Conservation (phyloP, 1,284 basidiomycete genomes). For the Macrocystidia cucumis region DNA sequence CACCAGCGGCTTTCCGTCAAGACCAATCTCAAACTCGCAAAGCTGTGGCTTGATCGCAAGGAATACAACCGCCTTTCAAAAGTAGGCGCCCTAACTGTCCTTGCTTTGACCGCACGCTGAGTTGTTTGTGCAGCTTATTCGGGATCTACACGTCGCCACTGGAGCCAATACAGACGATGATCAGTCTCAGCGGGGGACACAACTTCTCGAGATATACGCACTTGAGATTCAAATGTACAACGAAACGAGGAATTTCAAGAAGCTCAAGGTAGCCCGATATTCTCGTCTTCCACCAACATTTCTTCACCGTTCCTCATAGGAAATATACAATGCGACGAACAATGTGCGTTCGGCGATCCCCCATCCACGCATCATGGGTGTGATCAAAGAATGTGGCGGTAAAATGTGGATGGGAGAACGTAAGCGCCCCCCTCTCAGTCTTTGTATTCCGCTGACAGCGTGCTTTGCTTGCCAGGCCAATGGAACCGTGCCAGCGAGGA, state of each 20-base stretch:
- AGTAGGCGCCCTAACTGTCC: conserved; percentile 32
- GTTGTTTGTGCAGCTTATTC: conserved; percentile 46
- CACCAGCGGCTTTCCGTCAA: conserved; percentile 85
- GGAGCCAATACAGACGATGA: conserved; percentile 65
- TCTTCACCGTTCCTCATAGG: conserved; percentile 35
- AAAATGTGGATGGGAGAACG: conserved; percentile 99
- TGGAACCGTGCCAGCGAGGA: conserved; percentile 97
- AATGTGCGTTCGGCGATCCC: conserved; percentile 95
- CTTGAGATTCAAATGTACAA: conserved; percentile 99
- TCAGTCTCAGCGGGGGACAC: conserved; percentile 84
- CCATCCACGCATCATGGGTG: conserved; percentile 97
- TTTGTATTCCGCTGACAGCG: not conserved
- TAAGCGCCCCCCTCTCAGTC: conserved; percentile 28
- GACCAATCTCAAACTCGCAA: conserved; percentile 95
- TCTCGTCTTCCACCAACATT: conserved; percentile 2
- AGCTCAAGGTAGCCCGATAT: conserved; percentile 65
- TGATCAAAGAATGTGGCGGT: conserved; percentile 98
- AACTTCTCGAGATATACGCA: conserved; percentile 96
- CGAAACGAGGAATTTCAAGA: conserved; percentile 91
- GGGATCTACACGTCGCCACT: conserved; percentile 65
- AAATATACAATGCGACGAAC: conserved; percentile 95
- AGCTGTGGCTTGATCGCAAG: conserved; percentile 93
- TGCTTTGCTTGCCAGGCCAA: conserved; percentile 55
- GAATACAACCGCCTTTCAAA: conserved; percentile 83
- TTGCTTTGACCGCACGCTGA: conserved; percentile 2